These are phyloP conservation scores for Amoeboaphelidium protococcarum DNA, from an alignment of 371 early-diverging fungal genomes.

Conservation along the genomic window DNA sequence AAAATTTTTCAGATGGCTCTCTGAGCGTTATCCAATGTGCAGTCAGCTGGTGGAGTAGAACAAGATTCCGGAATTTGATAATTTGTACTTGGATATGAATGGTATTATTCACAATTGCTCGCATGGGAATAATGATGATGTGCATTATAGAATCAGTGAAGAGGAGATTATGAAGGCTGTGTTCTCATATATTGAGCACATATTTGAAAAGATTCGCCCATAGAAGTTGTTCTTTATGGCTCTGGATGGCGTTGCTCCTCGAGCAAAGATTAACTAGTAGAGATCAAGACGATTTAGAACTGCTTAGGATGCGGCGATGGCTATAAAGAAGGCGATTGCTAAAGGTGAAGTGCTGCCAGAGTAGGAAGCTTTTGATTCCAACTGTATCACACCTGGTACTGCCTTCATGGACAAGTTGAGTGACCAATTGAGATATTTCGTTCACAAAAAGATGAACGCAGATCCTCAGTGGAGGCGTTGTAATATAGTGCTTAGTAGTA, in stretches of 20 bases:
- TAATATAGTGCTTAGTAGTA: slow-evolving; percentile 79
- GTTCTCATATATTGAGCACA: slow-evolving; percentile 78
- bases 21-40: slow-evolving; percentile 76
- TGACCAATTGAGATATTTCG: slow-evolving; percentile 54
- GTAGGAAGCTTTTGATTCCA: slow-evolving; percentile 62
- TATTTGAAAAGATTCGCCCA: slow-evolving; percentile 74
- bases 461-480: slow-evolving; percentile 12
- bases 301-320: slow-evolving; percentile 44
- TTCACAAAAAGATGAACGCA: slow-evolving; percentile 52
- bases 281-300: slow-evolving; percentile 91
- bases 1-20: slow-evolving; percentile 49
- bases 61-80: slow-evolving; percentile 80
- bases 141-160: not conserved
- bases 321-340: slow-evolving; percentile 8
- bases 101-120: slow-evolving; percentile 97
- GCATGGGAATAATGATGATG: slow-evolving; percentile 64
- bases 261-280: slow-evolving; percentile 99
- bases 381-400: slow-evolving; percentile 98
- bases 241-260: slow-evolving; percentile 95
- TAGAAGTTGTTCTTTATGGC: slow-evolving; percentile 88
- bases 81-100: slow-evolving; percentile 97
- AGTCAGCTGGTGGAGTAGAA: slow-evolving; percentile 54
- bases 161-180: slow-evolving; percentile 44
- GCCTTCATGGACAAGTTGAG: slow-evolving; percentile 91
- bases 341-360: slow-evolving; percentile 15